Evolutionary conservation across 495 filamentous ascomycete genomes (phyloP).

Genomic region (Podospora pseudoanserina): DNA sequence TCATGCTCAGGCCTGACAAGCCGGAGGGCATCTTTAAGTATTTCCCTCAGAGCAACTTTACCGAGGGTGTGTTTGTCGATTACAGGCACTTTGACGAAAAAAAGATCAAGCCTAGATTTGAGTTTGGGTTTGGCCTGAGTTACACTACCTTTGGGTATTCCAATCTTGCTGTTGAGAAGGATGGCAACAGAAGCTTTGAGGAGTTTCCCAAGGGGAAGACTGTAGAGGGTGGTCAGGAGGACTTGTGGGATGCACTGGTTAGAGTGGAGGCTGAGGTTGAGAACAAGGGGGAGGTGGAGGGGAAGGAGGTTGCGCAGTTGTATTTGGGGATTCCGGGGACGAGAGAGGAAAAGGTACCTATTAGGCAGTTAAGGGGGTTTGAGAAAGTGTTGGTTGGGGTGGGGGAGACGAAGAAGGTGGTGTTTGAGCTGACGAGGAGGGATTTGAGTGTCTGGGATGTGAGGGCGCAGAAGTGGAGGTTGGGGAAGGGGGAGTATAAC

Average conservation of each 20-base stretch:
- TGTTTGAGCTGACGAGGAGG: not conserved
- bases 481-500: constrained; percentile 2
- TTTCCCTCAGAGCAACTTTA: constrained; percentile 61
- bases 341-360: constrained; percentile 32
- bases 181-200: constrained; percentile 22
- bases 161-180: constrained; percentile 32
- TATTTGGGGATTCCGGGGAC: constrained; percentile 55
- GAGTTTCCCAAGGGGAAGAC: constrained; percentile 40
- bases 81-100: constrained; percentile 63
- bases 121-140: constrained; percentile 57
- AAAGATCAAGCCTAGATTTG: constrained; percentile 61
- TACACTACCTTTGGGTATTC: constrained; percentile 44
- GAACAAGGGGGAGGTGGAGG: constrained; percentile 53
- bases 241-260: constrained; percentile 58
- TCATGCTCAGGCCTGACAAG: constrained; percentile 33
- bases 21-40: constrained; percentile 33
- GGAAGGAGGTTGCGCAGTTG: constrained; percentile 59
- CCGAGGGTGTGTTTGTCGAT: constrained; percentile 63
- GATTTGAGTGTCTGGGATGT: constrained; percentile 7
- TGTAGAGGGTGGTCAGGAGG: constrained; percentile 53
- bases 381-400: constrained; percentile 52
- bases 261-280: constrained; percentile 48
- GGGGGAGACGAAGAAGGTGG: constrained; percentile 21
- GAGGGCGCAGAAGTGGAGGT: constrained; percentile 3
- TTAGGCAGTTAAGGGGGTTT: constrained; percentile 63